These are phyloP conservation scores for Mallotus japonicus DNA, from an alignment of 441 rosid genomes.

Conservation along the genomic window DNA sequence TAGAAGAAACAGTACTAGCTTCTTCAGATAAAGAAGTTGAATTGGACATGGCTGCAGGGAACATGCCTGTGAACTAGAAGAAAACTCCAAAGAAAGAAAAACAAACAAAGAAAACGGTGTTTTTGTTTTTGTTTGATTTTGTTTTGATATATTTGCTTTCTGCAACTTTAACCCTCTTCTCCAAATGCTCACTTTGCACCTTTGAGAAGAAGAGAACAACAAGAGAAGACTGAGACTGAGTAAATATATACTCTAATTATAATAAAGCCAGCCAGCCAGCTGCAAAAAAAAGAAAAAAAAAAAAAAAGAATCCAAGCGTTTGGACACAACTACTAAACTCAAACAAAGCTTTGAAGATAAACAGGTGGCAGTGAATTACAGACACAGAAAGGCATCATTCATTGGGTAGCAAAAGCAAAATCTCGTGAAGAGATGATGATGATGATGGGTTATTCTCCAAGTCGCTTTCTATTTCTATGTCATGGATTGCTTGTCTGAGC, in stretches of 20 bases:
- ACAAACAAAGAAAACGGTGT: slow-evolving; percentile 34
- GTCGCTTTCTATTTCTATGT: slow-evolving; percentile 50
- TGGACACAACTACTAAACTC: slow-evolving; percentile 32
- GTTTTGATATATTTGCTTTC: slow-evolving; percentile 11
- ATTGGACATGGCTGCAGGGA: slow-evolving; percentile 59
- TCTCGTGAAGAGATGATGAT: slow-evolving; percentile 45
- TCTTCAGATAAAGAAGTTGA: slow-evolving; percentile 67
- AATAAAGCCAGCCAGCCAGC: neutral
- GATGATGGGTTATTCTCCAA: slow-evolving; percentile 71
- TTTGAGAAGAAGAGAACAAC: slow-evolving; percentile 27
- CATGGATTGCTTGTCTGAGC: slow-evolving; percentile 54
- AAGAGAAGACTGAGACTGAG: neutral
- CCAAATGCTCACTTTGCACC: slow-evolving; percentile 36
- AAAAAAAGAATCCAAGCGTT: slow-evolving; percentile 33
- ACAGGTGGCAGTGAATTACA: slow-evolving; percentile 42
- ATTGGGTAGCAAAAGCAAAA: slow-evolving; percentile 47
- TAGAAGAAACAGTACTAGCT: slow-evolving; percentile 56
- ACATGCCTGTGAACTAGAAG: slow-evolving; percentile 51
- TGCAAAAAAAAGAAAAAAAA: slow-evolving; percentile 25
- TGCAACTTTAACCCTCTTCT: slow-evolving; percentile 17
- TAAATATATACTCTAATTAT: no score
- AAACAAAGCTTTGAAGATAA: slow-evolving; percentile 32
- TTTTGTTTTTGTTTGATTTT: slow-evolving; percentile 23
- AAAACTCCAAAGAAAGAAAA: slow-evolving; percentile 51
- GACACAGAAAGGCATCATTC: slow-evolving; percentile 61